Percentiles rank a stretch among this genome's conserved stretches.
Conservation (phyloP, 2,329 filamentous ascomycete genomes). For the Cladophialophora immunda region DNA sequence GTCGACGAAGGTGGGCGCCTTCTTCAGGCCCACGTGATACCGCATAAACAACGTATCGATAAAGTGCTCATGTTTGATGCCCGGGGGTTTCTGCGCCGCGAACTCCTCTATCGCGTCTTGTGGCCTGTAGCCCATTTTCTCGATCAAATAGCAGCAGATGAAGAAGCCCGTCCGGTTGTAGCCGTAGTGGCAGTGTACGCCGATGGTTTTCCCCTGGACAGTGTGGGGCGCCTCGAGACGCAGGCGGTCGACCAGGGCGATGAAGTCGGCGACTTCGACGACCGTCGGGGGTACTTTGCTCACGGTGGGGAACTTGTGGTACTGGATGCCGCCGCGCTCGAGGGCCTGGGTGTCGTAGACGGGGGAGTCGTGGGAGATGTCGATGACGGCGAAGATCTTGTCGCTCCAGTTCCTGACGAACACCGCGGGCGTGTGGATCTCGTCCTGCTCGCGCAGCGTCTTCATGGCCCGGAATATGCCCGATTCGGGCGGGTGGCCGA, state of each 20-base stretch:
- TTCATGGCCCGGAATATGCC: slow-evolving; percentile 89
- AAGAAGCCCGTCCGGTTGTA: slow-evolving; percentile 96
- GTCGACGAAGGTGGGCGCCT: slow-evolving; percentile 36
- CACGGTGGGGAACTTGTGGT: slow-evolving; percentile 89
- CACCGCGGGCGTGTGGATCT: slow-evolving; percentile 76
- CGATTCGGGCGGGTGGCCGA: slow-evolving; percentile 57
- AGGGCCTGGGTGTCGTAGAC: slow-evolving; percentile 83
- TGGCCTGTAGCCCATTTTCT: slow-evolving; percentile 75
- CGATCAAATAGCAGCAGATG: slow-evolving; percentile 88
- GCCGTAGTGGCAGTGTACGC: slow-evolving; percentile 94
- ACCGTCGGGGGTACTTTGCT: slow-evolving; percentile 83
- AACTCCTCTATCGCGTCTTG: slow-evolving; percentile 83
- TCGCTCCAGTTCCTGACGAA: slow-evolving; percentile 75
- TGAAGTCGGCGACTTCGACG: slow-evolving; percentile 68
- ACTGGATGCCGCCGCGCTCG: slow-evolving; percentile 71
- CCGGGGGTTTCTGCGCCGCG: slow-evolving; percentile 74
- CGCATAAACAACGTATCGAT: slow-evolving; percentile 82
- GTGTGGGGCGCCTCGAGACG: slow-evolving; percentile 56
- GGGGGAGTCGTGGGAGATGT: slow-evolving; percentile 89
- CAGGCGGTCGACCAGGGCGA: slow-evolving; percentile 67
- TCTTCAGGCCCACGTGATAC: slow-evolving; percentile 67
- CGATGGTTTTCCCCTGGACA: slow-evolving; percentile 64
- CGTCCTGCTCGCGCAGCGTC: slow-evolving; percentile 88
- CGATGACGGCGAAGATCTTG: slow-evolving; percentile 78
- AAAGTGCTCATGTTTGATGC: slow-evolving; percentile 90